Conservation (phyloP, 306 rosid species). For the Hippophae rhamnoides region DNA sequence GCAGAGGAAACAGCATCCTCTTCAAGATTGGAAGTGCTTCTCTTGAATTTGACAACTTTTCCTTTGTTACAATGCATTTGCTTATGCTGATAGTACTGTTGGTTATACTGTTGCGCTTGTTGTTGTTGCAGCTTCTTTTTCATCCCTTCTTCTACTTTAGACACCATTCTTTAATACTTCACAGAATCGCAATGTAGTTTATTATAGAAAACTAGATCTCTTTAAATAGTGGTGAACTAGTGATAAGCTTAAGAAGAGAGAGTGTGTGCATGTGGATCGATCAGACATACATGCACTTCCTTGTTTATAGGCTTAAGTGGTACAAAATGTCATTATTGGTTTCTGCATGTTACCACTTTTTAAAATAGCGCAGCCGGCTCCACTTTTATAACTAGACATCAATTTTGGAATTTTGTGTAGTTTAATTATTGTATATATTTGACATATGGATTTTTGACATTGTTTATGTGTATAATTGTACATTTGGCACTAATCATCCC, state of each 20-base stretch:
- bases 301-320: constrained; percentile 36
- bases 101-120: constrained; percentile 24
- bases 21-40: constrained; percentile 68
- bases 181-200: not conserved
- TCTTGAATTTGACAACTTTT: constrained; percentile 67
- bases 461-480: no score
- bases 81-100: constrained; percentile 36
- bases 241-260: not conserved
- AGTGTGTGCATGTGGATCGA: constrained; percentile 20
- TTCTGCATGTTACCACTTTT: constrained; percentile 8
- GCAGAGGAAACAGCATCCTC: constrained; percentile 89
- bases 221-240: not conserved
- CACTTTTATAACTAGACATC: not conserved
- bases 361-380: constrained; percentile 1
- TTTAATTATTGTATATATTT: no score
- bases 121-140: constrained; percentile 32
- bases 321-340: constrained; percentile 21
- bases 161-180: constrained; percentile 42
- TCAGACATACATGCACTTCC: constrained; percentile 24
- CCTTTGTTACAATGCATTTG: constrained; percentile 80
- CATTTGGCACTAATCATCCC: no score
- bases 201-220: no score
- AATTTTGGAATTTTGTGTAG: not conserved
- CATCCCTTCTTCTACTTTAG: constrained; percentile 66
- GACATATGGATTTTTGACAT: no score